Conservation (phyloP, 2,329 filamentous ascomycete genomes). For the Verticillium nubilum region DNA sequence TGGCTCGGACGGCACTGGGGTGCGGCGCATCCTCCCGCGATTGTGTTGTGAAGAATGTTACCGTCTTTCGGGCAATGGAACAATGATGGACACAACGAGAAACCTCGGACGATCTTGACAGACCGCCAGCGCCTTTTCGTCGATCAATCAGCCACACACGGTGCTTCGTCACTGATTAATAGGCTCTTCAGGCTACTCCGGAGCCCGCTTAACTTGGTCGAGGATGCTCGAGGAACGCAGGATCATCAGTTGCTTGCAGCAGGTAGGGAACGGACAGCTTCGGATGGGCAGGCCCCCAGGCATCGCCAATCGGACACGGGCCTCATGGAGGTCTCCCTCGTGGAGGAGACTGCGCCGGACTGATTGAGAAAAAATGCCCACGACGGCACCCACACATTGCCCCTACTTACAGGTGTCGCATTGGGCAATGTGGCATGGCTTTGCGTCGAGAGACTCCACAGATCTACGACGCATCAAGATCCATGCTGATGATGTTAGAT, state of each 20-base stretch:
- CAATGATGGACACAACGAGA: slow-evolving; percentile 3
- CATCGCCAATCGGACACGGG: background rate
- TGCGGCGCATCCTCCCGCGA: slow-evolving; percentile 17
- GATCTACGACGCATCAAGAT: background rate
- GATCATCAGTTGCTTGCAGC: background rate
- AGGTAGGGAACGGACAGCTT: background rate
- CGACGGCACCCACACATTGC: background rate
- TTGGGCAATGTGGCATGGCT: background rate
- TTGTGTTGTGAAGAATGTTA: slow-evolving; percentile 27
- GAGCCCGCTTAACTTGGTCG: background rate
- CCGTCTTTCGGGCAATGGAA: slow-evolving; percentile 28
- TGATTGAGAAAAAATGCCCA: background rate
- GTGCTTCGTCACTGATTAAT: too few species aligned
- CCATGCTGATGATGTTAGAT: background rate
- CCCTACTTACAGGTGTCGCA: background rate
- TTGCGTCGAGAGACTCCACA: background rate
- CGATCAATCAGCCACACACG: too few species aligned
- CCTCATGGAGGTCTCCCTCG: background rate
- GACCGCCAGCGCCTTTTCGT: background rate
- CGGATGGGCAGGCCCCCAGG: background rate
- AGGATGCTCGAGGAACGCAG: background rate
- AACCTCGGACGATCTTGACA: background rate
- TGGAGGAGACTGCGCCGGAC: background rate
- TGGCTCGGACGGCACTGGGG: slow-evolving; percentile 22
- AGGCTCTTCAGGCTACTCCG: background rate